Percentiles rank a stretch among this genome's conserved stretches.
Evolutionary conservation across 768 basidiomycete species (phyloP).

Genomic region (Kwoniella mangroviensis): DNA sequence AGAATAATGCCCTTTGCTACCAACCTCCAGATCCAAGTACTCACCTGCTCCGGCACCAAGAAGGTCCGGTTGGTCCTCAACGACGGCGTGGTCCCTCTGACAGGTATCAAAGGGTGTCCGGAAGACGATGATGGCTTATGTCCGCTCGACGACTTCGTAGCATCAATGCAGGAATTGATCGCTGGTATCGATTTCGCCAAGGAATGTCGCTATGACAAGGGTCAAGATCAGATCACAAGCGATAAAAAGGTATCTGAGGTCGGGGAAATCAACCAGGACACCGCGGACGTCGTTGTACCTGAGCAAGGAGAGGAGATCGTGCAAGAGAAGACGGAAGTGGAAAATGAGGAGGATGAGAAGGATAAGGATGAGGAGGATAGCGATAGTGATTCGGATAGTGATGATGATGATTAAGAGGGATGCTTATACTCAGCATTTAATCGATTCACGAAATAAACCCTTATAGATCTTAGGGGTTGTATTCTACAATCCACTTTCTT

Average conservation of each 20-base stretch:
- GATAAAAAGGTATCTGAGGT: neutral
- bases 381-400: conserved; percentile 9
- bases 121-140: conserved; percentile 78
- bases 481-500: too few species aligned
- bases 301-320: conserved; percentile 3
- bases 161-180: conserved; percentile 70
- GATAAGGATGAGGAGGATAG: neutral
- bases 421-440: neutral
- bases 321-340: neutral
- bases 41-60: conserved; percentile 63
- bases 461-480: too few species aligned
- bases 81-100: conserved; percentile 82
- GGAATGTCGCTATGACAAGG: conserved; percentile 62
- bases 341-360: conserved; percentile 7
- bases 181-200: conserved; percentile 71
- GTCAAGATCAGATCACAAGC: neutral
- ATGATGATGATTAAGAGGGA: conserved; percentile 2
- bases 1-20: conserved; percentile 81
- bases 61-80: conserved; percentile 86
- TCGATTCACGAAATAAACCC: neutral
- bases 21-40: conserved; percentile 69
- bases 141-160: conserved; percentile 71
- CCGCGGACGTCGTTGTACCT: neutral
- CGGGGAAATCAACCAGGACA: conserved; percentile 3
- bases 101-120: conserved; percentile 74